Conservation (phyloP, 192 early-diverging fungal genomes). For the Coemansia sp. region DNA sequence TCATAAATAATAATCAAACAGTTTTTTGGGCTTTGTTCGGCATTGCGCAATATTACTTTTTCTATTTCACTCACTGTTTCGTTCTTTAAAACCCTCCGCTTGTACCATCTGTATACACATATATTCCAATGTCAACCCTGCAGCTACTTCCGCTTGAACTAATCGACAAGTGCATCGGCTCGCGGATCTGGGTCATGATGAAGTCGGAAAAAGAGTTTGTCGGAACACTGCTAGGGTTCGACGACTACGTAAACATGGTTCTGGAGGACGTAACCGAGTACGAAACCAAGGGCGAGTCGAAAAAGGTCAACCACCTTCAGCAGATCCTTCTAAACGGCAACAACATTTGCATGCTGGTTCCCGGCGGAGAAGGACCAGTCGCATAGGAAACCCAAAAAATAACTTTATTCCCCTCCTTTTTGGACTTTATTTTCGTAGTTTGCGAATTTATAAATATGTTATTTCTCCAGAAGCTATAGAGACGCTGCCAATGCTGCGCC, state of each 20-base stretch:
- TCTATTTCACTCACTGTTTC: not conserved
- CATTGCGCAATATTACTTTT: not conserved
- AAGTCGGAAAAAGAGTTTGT: conserved; percentile 96
- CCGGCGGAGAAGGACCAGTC: conserved; percentile 24
- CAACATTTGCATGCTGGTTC: conserved; percentile 91
- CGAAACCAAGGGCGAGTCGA: conserved; percentile 70
- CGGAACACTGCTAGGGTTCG: conserved; percentile 94
- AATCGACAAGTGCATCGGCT: conserved; percentile 97
- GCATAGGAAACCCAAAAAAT: not conserved
- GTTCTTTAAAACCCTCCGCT: not conserved
- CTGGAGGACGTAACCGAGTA: conserved; percentile 91
- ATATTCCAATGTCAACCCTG: conserved; percentile 32
- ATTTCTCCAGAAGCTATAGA: conserved; percentile 1
- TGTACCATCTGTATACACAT: no score
- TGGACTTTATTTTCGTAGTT: not conserved
- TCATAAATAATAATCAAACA: not conserved
- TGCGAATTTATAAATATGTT: not conserved
- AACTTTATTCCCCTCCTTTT: no score
- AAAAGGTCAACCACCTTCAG: conserved; percentile 70
- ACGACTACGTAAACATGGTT: conserved; percentile 99
- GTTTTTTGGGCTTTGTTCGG: not conserved
- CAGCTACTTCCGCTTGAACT: conserved; percentile 74
- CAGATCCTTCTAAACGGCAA: conserved; percentile 96
- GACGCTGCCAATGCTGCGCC: conserved; percentile 33
- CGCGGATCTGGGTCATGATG: conserved; percentile 97